A percentile compares a stretch with the other conserved stretches of the same genome.
phyloP scores from a whole-genome alignment of 441 rosid species.

The Euphorbia celastroides region DNA sequence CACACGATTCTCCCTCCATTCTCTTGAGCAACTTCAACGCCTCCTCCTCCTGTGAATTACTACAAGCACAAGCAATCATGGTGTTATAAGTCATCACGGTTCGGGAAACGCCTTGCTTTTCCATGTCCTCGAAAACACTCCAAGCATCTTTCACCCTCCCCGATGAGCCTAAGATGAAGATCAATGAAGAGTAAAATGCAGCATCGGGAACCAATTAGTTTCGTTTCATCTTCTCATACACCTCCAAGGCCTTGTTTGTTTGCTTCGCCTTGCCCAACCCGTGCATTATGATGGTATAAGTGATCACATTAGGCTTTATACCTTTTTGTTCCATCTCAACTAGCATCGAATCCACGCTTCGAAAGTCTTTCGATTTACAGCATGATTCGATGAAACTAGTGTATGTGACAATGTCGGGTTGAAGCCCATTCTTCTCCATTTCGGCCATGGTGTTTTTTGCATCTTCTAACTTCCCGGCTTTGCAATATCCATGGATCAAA shows the following conservation, averaged over 20 bases:
- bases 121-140: conserved; percentile 71
- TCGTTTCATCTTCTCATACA: conserved; percentile 65
- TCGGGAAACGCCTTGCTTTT: conserved; percentile 45
- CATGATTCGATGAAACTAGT: conserved; percentile 60
- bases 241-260: conserved; percentile 49
- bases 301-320: conserved; percentile 47
- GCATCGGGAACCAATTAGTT: conserved; percentile 59
- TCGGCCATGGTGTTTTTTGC: conserved; percentile 48
- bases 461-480: conserved; percentile 47
- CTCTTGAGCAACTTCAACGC: conserved; percentile 51
- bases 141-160: conserved; percentile 64
- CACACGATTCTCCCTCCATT: conserved; percentile 60
- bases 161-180: conserved; percentile 47
- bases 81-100: conserved; percentile 47
- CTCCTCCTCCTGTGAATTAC: conserved; percentile 44
- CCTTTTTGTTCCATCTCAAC: conserved; percentile 61
- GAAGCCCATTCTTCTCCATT: conserved; percentile 45
- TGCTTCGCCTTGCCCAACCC: conserved; percentile 63
- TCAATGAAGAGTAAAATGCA: conserved; percentile 56
- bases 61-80: conserved; percentile 52
- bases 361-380: conserved; percentile 58
- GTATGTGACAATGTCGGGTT: conserved; percentile 51
- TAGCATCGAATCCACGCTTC: conserved; percentile 42
- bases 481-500: conserved; percentile 75
- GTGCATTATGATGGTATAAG: conserved; percentile 63